Evolutionary conservation across 768 basidiomycete genomes (phyloP).

Genomic region (Naganishia vaughanmartiniae): DNA sequence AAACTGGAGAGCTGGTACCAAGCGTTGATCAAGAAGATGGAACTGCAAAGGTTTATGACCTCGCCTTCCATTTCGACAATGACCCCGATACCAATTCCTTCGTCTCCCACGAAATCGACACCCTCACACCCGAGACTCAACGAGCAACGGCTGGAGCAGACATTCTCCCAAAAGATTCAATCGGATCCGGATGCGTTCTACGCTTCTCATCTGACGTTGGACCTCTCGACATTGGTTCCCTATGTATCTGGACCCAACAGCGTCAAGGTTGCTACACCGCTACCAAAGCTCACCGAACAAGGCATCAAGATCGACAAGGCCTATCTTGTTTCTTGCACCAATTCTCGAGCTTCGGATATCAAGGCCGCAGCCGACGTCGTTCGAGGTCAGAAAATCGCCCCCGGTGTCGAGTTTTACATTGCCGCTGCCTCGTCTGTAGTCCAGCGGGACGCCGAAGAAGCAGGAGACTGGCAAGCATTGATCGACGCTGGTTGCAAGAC

Average conservation of each 20-base stretch:
- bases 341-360: conserved; percentile 92
- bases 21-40: conserved; percentile 65
- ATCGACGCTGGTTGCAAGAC: conserved; percentile 85
- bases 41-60: conserved; percentile 66
- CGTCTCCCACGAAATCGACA: conserved; percentile 58
- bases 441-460: conserved; percentile 78
- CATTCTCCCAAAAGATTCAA: conserved; percentile 57
- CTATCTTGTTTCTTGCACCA: conserved; percentile 97
- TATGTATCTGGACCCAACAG: conserved; percentile 97
- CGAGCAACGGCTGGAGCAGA: conserved; percentile 63
- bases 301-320: conserved; percentile 89
- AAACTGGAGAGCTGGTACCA: conserved; percentile 85
- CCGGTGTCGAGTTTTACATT: conserved; percentile 93
- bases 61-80: conserved; percentile 52
- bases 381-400: conserved; percentile 70
- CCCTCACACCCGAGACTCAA: conserved; percentile 86
- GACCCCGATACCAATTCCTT: conserved; percentile 41
- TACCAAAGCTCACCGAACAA: conserved; percentile 72
- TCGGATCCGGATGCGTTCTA: conserved; percentile 80
- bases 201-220: conserved; percentile 80
- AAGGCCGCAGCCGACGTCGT: conserved; percentile 88
- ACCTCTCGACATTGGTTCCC: conserved; percentile 88
- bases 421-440: conserved; percentile 91
- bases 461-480: conserved; percentile 84
- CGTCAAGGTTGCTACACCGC: conserved; percentile 91